A percentile compares a stretch with the other conserved stretches of the same genome.
Evolutionary conservation across 352 stramenopile species (phyloP).

Genomic region (Globisporangium uncinulatum): DNA sequence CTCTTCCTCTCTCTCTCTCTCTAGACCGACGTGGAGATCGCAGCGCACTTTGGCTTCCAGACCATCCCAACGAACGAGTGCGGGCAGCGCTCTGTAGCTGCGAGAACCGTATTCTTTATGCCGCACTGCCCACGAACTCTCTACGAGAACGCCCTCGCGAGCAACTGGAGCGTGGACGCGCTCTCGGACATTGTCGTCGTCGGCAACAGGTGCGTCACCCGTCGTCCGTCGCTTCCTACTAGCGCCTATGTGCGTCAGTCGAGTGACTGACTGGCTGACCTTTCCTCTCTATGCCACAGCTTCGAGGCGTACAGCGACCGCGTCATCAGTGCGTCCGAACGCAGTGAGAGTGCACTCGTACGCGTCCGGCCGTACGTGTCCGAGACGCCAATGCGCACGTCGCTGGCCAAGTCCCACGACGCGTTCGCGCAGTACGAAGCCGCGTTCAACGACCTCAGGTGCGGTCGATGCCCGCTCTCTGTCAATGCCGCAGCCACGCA

Average conservation of each 20-base stretch:
- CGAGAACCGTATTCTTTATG: conserved; percentile 88
- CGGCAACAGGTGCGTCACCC: conserved; percentile 66
- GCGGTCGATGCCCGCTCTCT: neutral
- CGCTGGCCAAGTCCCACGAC: conserved; percentile 36
- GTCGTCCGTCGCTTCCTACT: neutral
- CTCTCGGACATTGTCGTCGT: conserved; percentile 61
- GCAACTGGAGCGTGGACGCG: conserved; percentile 50
- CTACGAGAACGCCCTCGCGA: conserved; percentile 87
- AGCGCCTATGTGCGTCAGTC: too few species aligned
- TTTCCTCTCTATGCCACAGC: conserved; percentile 18
- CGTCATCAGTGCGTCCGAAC: conserved; percentile 36
- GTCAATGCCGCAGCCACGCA: neutral
- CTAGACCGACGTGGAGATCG: conserved; percentile 57
- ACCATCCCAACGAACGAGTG: conserved; percentile 66
- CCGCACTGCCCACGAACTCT: conserved; percentile 83
- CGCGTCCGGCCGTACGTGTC: conserved; percentile 38
- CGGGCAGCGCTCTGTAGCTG: conserved; percentile 26
- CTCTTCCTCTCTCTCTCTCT: neutral
- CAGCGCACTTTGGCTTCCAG: conserved; percentile 28
- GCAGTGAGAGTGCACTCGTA: conserved; percentile 40
- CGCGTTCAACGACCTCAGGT: conserved; percentile 75
- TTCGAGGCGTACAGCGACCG: conserved; percentile 78
- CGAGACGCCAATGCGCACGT: conserved; percentile 35
- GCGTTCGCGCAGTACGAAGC: conserved; percentile 63
- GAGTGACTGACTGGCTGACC: neutral